Base-by-base conservation (phyloP, 148 eudicot species). In the Rhododendron simsii region DNA sequence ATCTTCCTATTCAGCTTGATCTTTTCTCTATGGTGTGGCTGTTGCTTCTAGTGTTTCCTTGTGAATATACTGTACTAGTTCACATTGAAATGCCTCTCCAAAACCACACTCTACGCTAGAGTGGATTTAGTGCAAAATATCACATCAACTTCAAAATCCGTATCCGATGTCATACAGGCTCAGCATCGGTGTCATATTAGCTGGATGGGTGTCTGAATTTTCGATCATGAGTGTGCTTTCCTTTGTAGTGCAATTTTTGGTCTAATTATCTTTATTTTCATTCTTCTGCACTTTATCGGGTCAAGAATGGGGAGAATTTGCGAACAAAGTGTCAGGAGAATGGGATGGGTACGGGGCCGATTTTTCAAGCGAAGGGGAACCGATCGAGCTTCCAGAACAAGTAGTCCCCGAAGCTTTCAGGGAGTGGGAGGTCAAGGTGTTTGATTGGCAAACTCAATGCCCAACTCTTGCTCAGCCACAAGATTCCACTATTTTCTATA, bases 361-460 rank as follows among this genome's bases (percentile, higher is more conserved):
- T 78, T 98, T 98, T 83, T 91, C 93, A 23, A 85, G 61, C 26
- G 90, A 91, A 16, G 99, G 99, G 5, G 83, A 90, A 63, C 95
- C 99, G 15, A 84, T 93, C 53, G 98, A 98, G 85, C 95, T 98
- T 65, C 99, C 98, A 20, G 99, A 98, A 82, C 82, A 86, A 11
- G 95, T 98, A 53, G 98, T 95, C 4, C 99, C 99, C 0, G 95
- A 87, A 87, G 98, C 99, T 65, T 98, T 86, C 84, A 87, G 98
- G 74, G 99, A 98, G 82, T 98, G 99, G 99, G 99, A 98, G 80
- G 98, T 98, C 23, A 87, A 90, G 87, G 96, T 98, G 16, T 93
- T 91, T n/a, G 99, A 98, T 85, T 98, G 99, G 99, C 99, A 98
- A 79, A 98, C 98, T 55, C 99, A 98, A 83, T 98, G 98, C 88